phyloP scores from a whole-genome alignment of 306 rosid genomes.

The Quercus mongolica region DNA sequence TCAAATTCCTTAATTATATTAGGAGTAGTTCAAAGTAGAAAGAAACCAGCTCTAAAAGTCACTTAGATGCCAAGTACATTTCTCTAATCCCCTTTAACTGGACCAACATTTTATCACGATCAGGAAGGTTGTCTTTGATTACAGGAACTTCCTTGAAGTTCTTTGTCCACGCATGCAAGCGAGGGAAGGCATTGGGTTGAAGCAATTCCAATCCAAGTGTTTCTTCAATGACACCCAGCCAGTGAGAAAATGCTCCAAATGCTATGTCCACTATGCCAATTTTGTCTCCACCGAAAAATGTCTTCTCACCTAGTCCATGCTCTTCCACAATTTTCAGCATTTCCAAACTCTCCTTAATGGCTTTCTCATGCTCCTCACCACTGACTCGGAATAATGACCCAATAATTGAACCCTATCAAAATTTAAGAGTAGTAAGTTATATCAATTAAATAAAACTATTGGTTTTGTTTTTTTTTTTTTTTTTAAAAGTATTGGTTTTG shows the following conservation, averaged over 20 bases:
- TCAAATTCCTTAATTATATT: too few species aligned
- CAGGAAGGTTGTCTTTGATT: conserved; percentile 28
- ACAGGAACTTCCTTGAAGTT: conserved; percentile 11
- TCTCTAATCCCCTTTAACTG: not conserved
- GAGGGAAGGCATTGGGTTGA: conserved; percentile 21
- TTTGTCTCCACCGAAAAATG: conserved; percentile 28
- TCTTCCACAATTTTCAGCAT: conserved; percentile 24
- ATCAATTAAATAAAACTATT: not conserved
- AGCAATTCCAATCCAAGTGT: conserved; percentile 6
- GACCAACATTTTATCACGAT: not conserved
- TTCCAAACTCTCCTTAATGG: conserved; percentile 9
- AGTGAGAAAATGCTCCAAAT: conserved; percentile 10
- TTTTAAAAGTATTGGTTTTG: not conserved
- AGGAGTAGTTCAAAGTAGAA: too few species aligned
- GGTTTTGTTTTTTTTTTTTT: too few species aligned
- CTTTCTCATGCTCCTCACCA: conserved; percentile 11
- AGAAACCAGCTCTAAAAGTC: too few species aligned
- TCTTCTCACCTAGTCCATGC: conserved; percentile 8
- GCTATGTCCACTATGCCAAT: conserved; percentile 36
- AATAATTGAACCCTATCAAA: not conserved
- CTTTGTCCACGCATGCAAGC: conserved; percentile 22
- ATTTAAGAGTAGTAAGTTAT: not conserved
- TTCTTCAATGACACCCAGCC: conserved; percentile 5
- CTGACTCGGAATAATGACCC: not conserved
- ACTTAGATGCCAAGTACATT: too few species aligned